These are phyloP conservation scores for Neostapfia colusana DNA, from an alignment of 176 grass and related monocot genomes.

Conservation along the genomic window DNA sequence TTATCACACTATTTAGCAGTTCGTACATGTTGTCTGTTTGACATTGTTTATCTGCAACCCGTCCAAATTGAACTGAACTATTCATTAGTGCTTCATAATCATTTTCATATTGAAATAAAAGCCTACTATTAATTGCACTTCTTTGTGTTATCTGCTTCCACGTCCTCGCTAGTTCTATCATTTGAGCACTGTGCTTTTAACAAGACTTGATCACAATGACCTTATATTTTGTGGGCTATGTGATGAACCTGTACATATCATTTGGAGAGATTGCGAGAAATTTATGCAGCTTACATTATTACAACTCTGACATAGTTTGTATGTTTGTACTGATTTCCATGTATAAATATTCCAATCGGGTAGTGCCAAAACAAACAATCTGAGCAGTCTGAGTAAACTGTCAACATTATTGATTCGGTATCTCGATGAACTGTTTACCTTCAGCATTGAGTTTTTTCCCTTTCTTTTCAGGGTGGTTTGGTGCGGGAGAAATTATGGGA, in stretches of 20 bases:
- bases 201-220: background rate
- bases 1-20: background rate
- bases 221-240: background rate
- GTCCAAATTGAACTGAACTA: background rate
- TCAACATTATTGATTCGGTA: background rate
- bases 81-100: background rate
- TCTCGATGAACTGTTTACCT: background rate
- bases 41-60: background rate
- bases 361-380: background rate
- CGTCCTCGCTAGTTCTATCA: background rate
- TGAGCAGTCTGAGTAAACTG: background rate
- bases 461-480: constrained; percentile 67
- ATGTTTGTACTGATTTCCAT: background rate
- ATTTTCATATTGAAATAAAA: background rate
- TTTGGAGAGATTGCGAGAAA: background rate
- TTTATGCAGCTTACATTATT: background rate
- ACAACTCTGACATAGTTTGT: background rate
- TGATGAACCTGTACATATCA: background rate
- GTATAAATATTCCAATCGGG: background rate
- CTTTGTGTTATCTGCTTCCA: background rate
- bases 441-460: background rate
- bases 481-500: constrained; percentile 92
- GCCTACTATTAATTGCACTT: background rate
- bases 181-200: background rate
- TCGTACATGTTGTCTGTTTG: background rate